Evolutionary conservation across 2,329 filamentous ascomycete species (phyloP).

Genomic region (Coccinonectria pachysandricola): DNA sequence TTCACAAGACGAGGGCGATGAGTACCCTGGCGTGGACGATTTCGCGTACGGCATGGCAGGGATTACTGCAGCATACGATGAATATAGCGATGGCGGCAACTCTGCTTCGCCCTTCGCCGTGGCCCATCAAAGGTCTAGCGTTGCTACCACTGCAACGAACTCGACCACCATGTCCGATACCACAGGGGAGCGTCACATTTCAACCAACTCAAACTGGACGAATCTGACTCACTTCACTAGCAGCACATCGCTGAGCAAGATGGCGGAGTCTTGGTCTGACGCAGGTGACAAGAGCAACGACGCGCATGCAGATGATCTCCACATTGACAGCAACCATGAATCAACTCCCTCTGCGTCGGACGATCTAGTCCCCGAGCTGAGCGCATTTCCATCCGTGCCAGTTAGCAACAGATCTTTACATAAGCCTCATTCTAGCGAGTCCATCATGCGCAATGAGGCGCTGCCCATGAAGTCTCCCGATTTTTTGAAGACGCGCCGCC

Average conservation of each 20-base stretch:
- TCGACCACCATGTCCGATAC: constrained; percentile 37
- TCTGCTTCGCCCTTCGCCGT: constrained; percentile 8
- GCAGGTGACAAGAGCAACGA: constrained; percentile 21
- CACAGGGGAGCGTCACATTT: constrained; percentile 41
- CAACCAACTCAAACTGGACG: constrained; percentile 42
- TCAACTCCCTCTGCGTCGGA: constrained; percentile 15
- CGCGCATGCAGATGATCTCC: constrained; percentile 14
- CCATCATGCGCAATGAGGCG: constrained; percentile 22
- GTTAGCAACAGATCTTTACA: constrained; percentile 19
- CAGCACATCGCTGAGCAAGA: constrained; percentile 34
- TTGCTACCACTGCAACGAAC: constrained; percentile 42
- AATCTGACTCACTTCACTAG: constrained; percentile 46
- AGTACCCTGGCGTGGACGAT: constrained; percentile 25
- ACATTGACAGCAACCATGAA: constrained; percentile 14
- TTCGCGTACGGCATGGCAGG: constrained; percentile 11
- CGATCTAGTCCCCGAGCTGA: constrained; percentile 27
- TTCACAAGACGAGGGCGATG: constrained; percentile 13
- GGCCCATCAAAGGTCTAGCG: constrained; percentile 39
- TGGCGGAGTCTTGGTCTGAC: constrained; percentile 22
- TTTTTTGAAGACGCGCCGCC: constrained; percentile 21
- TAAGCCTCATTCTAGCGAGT: constrained; percentile 29
- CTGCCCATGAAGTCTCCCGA: constrained; percentile 22
- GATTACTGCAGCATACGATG: constrained; percentile 10
- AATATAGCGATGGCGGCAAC: constrained; percentile 9
- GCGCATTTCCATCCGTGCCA: constrained; percentile 15